A percentile compares a stretch with the other conserved stretches of the same genome.
phyloP scores from a whole-genome alignment of 352 stramenopile species.

The Phytopythium litorale region DNA sequence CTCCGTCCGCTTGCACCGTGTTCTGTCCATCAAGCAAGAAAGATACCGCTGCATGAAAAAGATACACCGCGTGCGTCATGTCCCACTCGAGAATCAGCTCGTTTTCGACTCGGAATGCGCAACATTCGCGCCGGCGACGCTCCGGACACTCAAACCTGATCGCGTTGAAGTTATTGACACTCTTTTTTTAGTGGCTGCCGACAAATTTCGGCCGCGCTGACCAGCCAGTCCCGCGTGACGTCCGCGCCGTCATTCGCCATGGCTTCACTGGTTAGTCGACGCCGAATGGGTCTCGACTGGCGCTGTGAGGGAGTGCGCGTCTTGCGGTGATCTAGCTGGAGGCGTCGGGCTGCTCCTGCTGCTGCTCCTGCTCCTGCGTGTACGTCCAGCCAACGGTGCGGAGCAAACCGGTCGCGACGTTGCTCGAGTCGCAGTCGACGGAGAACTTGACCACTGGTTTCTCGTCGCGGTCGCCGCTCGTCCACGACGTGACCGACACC shows the following conservation, averaged over 20 bases:
- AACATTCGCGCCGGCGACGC: not conserved
- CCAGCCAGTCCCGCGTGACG: not conserved
- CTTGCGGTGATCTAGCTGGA: not conserved
- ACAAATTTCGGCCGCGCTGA: constrained; percentile 1
- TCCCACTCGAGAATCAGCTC: constrained; percentile 2
- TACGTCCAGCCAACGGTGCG: constrained; percentile 50
- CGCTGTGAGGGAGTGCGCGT: not conserved
- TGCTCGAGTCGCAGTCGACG: constrained; percentile 15
- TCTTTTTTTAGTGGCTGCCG: not conserved
- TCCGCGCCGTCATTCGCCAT: not conserved
- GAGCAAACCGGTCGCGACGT: constrained; percentile 29
- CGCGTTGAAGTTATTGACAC: not conserved
- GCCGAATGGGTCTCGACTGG: not conserved
- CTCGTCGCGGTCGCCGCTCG: constrained; percentile 15
- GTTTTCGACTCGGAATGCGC: not conserved
- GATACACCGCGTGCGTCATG: not conserved
- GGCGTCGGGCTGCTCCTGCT: not conserved
- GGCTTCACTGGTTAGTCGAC: not conserved
- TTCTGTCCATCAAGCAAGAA: not conserved
- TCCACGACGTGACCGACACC: constrained; percentile 26
- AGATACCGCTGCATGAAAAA: constrained; percentile 6
- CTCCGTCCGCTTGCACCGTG: no score
- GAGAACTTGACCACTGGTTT: constrained; percentile 21
- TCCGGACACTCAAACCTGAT: not conserved
- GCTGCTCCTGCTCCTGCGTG: constrained; percentile 3